Base-by-base conservation (phyloP, 805 yeast species). In the Wickerhamiella kurtzmanii region DNA sequence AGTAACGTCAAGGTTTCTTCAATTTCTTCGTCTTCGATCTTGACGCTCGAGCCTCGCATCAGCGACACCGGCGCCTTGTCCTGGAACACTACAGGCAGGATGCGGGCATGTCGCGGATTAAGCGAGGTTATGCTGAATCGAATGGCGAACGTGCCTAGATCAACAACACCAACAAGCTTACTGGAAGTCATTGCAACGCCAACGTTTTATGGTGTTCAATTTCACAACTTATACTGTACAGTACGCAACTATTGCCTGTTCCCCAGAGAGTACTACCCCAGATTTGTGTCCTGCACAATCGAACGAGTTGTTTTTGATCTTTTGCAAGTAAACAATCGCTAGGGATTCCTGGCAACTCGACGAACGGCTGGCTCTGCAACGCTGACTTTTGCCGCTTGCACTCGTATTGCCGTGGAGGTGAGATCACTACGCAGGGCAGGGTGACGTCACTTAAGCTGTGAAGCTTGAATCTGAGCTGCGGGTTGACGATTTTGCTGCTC, bases 71-170 rank as follows among this genome's bases (percentile, higher is more conserved):
- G 82, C 2, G 81, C 71, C 42, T 87, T 64, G 54, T 82, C 89
- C 52, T 81, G 83, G 63, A 77, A 82, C 9, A 81, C 77, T 58
- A 85, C 79, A 0, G 92, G 89, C 74, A 82, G 75, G 3, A 79
- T 77, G 50, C 92, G 69, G 1, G 85, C 84, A 60, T 79, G 82
- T 50, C 74, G 79, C 1, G 80, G 68, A 2, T 82, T 80, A 43
- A 75, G 70, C 2, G 86, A 79, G 16, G 85, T 76, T 37, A 82
- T 80, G 38, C 83, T 75, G 57, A 82, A 80, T 45, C 88, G 66
- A 41, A 82, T 73, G 36, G 85, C 88, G 57, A 80, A 79, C 17
- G 88, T 78, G 6, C 88, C 89, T 18, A 82, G 79, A 60, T 82
- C 88, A 2, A 80, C 86, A 41, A 82, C 50, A 11, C 53, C 53